Evolutionary conservation across 495 filamentous ascomycete genomes (phyloP), one percentile per base, ranked within the genome.

Genomic region (Aspergillus nanangensis): DNA sequence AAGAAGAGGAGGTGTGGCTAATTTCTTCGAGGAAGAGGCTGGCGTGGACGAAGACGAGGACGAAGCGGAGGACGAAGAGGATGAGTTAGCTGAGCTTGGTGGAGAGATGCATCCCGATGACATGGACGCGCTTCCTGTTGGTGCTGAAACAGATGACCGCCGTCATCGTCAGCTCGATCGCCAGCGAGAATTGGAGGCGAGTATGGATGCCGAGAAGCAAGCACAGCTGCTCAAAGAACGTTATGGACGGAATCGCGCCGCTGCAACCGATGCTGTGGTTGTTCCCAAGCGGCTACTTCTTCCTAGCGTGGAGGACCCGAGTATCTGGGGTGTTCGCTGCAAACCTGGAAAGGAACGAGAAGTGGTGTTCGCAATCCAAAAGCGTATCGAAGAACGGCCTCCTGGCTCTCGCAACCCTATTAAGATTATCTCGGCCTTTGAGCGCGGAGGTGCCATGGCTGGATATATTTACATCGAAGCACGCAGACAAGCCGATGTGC

Each of bases 41-140:
- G 93, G 95, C 67, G 92, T 97, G 45, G 92, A 96, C 51, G 92
- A 88, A 23, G 92, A 98, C 38, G 92, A 97, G 44, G 92, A 95
- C 39, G 85, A 81, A 48, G 89, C 90, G 41, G 89, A 94, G 47
- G 90, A 93, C 25, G 91, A 95, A n/a, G 81, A 87, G 45, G 86
- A 88, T 47, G 86, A 87, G 48, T 73, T 86, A 48, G 82, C 81
- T 27, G 93, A 88, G 41, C 89, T 94, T 57, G 88, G 90, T 52
- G 87, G 86, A 29, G 86, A 95, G 64, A 86, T 84, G 51, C 90
- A 96, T 62, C 88, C 88, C 1, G 90, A 95, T 60, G 90, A 96
- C 55, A 76, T 91, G 20, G 86, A 80, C 58, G 90, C 93, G 33
- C 66, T 87, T 19, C 83, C 84, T n/a, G 82, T 80, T 33, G 83